Evolutionary conservation across 768 basidiomycete genomes (phyloP).

Genomic region (Phaffia australis): DNA sequence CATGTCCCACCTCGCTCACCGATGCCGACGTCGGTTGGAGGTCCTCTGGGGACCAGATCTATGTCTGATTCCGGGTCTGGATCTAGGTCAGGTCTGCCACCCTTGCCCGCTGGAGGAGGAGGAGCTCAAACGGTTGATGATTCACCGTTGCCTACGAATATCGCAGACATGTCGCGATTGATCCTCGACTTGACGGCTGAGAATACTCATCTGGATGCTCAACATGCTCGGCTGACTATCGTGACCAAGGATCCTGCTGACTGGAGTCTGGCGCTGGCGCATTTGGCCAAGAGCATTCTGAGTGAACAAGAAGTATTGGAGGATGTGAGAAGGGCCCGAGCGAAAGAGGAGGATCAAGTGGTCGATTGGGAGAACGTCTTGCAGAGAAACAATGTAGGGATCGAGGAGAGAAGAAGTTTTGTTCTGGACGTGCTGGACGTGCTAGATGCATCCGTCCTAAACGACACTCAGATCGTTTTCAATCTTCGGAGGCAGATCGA

Average conservation of each 20-base stretch:
- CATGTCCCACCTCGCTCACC: not conserved
- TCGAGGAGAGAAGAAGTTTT: constrained; percentile 24
- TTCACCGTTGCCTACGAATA: constrained; percentile 11
- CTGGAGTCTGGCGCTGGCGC: constrained; percentile 19
- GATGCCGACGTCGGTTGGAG: not conserved
- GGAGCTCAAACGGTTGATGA: too few species aligned
- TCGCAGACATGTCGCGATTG: constrained; percentile 21
- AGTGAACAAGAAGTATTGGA: constrained; percentile 24
- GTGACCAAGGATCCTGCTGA: constrained; percentile 23
- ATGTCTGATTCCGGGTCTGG: not conserved
- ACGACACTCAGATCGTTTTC: constrained; percentile 17
- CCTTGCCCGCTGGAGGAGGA: not conserved
- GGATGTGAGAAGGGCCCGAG: constrained; percentile 7
- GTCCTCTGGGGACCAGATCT: not conserved
- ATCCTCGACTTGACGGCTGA: constrained; percentile 21
- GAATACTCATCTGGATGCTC: constrained; percentile 18
- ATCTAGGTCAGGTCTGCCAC: not conserved
- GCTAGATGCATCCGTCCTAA: constrained; percentile 11
- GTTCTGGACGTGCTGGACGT: constrained; percentile 24
- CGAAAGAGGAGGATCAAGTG: constrained; percentile 18
- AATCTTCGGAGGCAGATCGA: constrained; percentile 12
- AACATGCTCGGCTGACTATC: constrained; percentile 18
- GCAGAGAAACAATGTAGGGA: constrained; percentile 24
- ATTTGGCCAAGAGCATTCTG: constrained; percentile 12
- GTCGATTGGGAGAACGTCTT: constrained; percentile 22